Conservation (phyloP, 352 stramenopile genomes). For the Ochromonadaceae sp. region DNA sequence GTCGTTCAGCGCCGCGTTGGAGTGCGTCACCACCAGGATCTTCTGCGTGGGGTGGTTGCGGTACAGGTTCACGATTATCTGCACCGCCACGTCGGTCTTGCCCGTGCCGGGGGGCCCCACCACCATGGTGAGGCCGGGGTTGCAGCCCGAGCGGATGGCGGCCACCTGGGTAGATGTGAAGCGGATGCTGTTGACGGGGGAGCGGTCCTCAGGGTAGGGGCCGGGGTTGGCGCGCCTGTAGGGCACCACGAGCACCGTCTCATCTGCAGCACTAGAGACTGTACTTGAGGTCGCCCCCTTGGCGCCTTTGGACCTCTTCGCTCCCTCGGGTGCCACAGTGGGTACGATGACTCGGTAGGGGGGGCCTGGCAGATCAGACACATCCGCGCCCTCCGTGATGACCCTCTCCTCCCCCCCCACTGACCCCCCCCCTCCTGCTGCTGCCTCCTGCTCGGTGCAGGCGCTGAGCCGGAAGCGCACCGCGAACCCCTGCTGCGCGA, state of each 20-base stretch:
- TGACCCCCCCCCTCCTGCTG: neutral
- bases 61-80: slow-evolving; percentile 81
- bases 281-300: too few relatives aligned
- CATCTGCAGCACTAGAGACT: too few relatives aligned
- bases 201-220: slow-evolving; percentile 1
- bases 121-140: slow-evolving; percentile 77
- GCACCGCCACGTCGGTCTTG: slow-evolving; percentile 86
- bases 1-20: slow-evolving; percentile 81
- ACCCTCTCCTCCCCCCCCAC: neutral
- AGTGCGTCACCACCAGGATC: slow-evolving; percentile 83
- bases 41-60: slow-evolving; percentile 58
- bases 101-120: slow-evolving; percentile 72
- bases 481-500: too few relatives aligned
- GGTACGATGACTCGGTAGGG: neutral
- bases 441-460: slow-evolving; percentile 10
- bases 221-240: neutral
- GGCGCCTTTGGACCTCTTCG: too few relatives aligned
- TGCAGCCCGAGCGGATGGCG: slow-evolving; percentile 73
- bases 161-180: slow-evolving; percentile 64
- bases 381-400: neutral
- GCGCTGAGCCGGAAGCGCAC: slow-evolving; percentile 4
- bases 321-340: neutral
- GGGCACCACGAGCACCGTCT: neutral
- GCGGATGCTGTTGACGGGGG: slow-evolving; percentile 19
- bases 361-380: neutral